Evolutionary conservation across 1,284 basidiomycete species (phyloP).

Genomic region (Neonothopanus nambi): DNA sequence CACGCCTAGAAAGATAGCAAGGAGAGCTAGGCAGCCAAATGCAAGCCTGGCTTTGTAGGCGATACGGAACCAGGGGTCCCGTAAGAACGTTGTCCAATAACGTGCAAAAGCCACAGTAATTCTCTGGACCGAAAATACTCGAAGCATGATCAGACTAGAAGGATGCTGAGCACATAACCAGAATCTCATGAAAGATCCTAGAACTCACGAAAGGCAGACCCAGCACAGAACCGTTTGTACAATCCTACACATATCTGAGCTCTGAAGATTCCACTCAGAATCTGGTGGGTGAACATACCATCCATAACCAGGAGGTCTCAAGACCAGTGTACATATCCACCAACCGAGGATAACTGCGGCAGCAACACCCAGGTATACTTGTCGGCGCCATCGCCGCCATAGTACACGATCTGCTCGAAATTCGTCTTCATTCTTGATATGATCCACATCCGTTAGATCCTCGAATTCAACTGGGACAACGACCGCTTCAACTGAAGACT

Average conservation of each 20-base stretch:
- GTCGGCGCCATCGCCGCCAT: background rate
- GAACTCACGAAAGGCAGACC: background rate
- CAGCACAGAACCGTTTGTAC: constrained; percentile 5
- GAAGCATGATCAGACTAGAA: constrained; percentile 1
- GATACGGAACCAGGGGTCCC: constrained; percentile 67
- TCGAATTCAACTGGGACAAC: too few relatives aligned
- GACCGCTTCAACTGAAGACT: too few relatives aligned
- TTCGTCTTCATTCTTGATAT: too few relatives aligned
- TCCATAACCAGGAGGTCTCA: constrained; percentile 8
- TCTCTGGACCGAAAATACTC: background rate
- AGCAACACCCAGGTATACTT: background rate
- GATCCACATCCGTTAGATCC: too few relatives aligned
- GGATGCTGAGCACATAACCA: background rate
- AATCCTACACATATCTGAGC: background rate
- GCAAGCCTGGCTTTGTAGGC: constrained; percentile 55
- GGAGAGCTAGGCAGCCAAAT: constrained; percentile 72
- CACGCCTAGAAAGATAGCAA: constrained; percentile 76
- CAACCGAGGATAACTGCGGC: constrained; percentile 1
- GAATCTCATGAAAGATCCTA: too few relatives aligned
- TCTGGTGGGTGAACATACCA: too few relatives aligned
- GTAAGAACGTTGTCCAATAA: constrained; percentile 31
- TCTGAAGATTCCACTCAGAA: background rate
- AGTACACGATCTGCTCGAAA: too few relatives aligned
- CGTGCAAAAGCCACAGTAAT: background rate
- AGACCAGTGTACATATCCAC: constrained; percentile 3